Evolutionary conservation across 306 rosid genomes (phyloP).

Genomic region (Rosa persica): DNA sequence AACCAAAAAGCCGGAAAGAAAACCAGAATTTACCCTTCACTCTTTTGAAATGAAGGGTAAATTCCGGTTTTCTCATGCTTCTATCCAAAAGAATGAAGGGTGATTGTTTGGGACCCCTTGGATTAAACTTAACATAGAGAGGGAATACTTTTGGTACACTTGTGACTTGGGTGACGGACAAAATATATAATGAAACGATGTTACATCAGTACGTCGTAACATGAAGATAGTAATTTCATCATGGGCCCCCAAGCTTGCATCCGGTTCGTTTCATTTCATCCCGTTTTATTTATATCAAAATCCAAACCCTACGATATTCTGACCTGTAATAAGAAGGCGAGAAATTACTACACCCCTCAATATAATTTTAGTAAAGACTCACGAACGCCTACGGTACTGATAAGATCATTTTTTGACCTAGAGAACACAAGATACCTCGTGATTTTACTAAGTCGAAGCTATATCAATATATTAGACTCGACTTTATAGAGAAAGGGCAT

Average conservation of each 20-base stretch:
- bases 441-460: too few species aligned
- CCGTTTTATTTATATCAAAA: constrained; percentile 17
- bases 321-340: too few species aligned
- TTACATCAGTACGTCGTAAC: background rate
- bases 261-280: background rate
- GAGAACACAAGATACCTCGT: too few species aligned
- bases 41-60: background rate
- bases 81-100: too few species aligned
- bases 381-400: too few species aligned
- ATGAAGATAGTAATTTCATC: background rate
- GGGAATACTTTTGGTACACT: background rate
- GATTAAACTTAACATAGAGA: background rate
- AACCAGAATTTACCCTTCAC: background rate
- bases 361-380: too few species aligned
- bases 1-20: background rate
- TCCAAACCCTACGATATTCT: background rate
- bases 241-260: constrained; percentile 25
- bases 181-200: background rate
- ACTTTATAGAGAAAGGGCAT: background rate
- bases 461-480: background rate
- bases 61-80: too few species aligned
- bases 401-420: too few species aligned
- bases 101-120: background rate
- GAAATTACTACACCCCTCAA: too few species aligned
- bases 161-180: background rate